Evolutionary conservation across 1,284 basidiomycete genomes (phyloP), one percentile per base, ranked within the genome.

Genomic region (Phenoliferia sp.): DNA sequence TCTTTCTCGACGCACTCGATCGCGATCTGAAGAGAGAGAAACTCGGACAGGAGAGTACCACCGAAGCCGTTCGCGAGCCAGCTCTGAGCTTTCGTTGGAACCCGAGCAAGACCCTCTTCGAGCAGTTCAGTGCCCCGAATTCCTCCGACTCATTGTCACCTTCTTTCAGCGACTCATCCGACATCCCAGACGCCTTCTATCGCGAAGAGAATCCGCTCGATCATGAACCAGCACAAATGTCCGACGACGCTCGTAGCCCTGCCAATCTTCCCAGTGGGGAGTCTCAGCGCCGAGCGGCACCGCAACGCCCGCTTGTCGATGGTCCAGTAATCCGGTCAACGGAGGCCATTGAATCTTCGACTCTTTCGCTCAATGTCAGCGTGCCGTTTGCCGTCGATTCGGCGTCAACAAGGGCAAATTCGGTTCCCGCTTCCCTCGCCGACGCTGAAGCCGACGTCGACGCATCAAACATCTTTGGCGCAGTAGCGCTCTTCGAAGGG

Each of bases 1-100:
- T 95, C 61, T 94, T 95, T 82, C 55, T 57, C 29, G 55, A 57
- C 55, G 55, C 55, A 17, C 55, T 57, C 55, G 50, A 55, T 29
- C 61, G 31, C 33, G 61, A 36, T 6, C 52, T 62, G 26, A 57
- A 57, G 55, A 15, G 55, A 15, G 55, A 57, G 55, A 57, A 57
- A 33, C 55, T 57, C 29, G 55, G 55, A 7, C 55, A 57, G 55
- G 55, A 57, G 31, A 57, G 55, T 26, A 57, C 55, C 12, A 57
- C 55, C 17, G 55, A 57, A n/a, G 55, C 55, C 15, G 31, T 57
- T 15, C 55, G 55, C 10, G 55, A 57, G 31, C 55, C 55, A 19
- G 55, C 55, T 15, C 29, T 57, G 2, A 57, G 55, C 55, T 57
- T 57, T 33, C 55, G 55, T 17, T 57, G 55, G 55, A 57, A 57